Evolutionary conservation across 1,284 basidiomycete genomes (phyloP).

Genomic region (Fistulinella staudtii): DNA sequence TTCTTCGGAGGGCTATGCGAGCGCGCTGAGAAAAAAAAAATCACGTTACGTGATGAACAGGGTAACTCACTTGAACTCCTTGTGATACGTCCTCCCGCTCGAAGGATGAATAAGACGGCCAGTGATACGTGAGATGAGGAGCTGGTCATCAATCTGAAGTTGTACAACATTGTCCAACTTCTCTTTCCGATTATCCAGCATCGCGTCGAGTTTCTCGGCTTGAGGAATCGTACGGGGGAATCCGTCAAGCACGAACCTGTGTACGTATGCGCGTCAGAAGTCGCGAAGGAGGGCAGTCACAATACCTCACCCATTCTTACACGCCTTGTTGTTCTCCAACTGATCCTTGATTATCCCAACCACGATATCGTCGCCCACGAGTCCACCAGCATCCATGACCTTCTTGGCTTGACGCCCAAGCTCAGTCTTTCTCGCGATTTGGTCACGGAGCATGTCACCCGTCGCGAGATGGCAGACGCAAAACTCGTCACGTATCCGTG

Average conservation of each 20-base stretch:
- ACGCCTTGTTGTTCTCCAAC: slow-evolving; percentile 88
- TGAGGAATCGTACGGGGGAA: slow-evolving; percentile 99
- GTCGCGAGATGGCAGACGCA: slow-evolving; percentile 98
- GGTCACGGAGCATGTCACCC: slow-evolving; percentile 96
- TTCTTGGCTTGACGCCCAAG: slow-evolving; percentile 94
- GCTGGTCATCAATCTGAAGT: slow-evolving; percentile 89
- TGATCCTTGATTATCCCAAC: slow-evolving; percentile 97
- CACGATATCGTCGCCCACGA: slow-evolving; percentile 96
- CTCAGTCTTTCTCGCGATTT: slow-evolving; percentile 84
- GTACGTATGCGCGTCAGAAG: background rate
- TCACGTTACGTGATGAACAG: background rate
- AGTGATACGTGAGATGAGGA: slow-evolving; percentile 96
- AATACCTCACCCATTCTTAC: slow-evolving; percentile 83
- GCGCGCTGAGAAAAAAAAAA: slow-evolving; percentile 5
- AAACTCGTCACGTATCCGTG: slow-evolving; percentile 88
- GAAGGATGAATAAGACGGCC: slow-evolving; percentile 91
- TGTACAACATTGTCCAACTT: slow-evolving; percentile 90
- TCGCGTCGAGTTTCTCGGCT: slow-evolving; percentile 92
- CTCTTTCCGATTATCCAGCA: slow-evolving; percentile 82
- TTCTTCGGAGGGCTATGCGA: slow-evolving; percentile 88
- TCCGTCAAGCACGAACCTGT: slow-evolving; percentile 94
- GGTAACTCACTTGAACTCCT: slow-evolving; percentile 81
- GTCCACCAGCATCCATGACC: slow-evolving; percentile 94
- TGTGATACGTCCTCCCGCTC: slow-evolving; percentile 91
- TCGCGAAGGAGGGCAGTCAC: background rate